These are phyloP conservation scores for Acacia acuminata DNA, from an alignment of 306 rosid species.

Conservation along the genomic window DNA sequence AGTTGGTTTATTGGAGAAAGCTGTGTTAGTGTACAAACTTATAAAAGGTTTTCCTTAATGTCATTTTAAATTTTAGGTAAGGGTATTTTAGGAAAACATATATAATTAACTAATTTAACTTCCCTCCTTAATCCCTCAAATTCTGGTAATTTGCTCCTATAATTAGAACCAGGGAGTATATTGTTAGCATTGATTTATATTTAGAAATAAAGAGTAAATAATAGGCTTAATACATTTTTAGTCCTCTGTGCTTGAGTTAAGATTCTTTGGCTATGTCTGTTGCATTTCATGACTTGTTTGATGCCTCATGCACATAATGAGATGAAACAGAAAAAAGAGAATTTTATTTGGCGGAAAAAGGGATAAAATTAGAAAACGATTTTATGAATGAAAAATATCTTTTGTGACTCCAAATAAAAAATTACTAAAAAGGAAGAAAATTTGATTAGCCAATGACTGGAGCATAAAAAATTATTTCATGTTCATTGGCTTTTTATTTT, in stretches of 20 bases:
- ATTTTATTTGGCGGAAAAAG: too few relatives aligned
- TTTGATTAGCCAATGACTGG: not conserved
- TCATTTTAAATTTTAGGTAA: too few relatives aligned
- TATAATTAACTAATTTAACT: too few relatives aligned
- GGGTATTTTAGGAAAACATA: too few relatives aligned
- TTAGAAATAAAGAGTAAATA: not conserved
- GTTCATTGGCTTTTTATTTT: not conserved
- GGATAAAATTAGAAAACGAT: not conserved
- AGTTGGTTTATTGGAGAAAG: too few relatives aligned
- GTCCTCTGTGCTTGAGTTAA: not conserved
- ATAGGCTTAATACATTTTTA: not conserved
- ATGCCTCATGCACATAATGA: not conserved
- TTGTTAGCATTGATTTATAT: not conserved
- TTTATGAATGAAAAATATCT: not conserved
- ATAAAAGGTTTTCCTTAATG: too few relatives aligned
- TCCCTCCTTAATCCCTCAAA: too few relatives aligned
- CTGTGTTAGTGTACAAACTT: too few relatives aligned
- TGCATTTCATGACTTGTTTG: not conserved
- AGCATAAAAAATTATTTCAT: not conserved
- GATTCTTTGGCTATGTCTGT: not conserved
- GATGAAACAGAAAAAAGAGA: not conserved
- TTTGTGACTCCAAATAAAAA: not conserved
- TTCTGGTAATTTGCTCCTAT: too few relatives aligned
- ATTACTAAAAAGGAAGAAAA: not conserved
- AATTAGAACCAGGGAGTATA: too few relatives aligned